phyloP scores from a whole-genome alignment of 345 rosid species.

The Lepidium didymum region DNA sequence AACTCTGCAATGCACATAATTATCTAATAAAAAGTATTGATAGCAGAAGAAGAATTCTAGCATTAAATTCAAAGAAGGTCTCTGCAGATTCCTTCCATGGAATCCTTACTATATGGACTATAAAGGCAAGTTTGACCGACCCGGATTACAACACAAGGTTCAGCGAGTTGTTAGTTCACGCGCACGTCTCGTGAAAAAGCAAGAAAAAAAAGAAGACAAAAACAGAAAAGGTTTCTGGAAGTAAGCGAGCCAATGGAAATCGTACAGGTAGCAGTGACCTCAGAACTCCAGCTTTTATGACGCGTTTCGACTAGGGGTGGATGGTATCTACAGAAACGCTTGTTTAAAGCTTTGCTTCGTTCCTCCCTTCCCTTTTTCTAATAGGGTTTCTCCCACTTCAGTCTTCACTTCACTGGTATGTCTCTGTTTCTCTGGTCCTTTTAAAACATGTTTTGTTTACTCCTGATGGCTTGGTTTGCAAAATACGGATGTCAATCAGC shows the following conservation, averaged over 20 bases:
- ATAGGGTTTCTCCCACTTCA: not conserved
- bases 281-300: not conserved
- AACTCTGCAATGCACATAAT: not conserved
- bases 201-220: not conserved
- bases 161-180: not conserved
- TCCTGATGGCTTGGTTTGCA: not conserved
- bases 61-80: not conserved
- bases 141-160: not conserved
- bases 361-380: not conserved
- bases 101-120: no score
- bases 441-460: not conserved
- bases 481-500: not conserved
- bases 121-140: not conserved
- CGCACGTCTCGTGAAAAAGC: not conserved
- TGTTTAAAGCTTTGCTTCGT: not conserved
- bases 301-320: conserved; percentile 1
- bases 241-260: not conserved
- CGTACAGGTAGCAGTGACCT: not conserved
- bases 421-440: not conserved
- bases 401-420: not conserved
- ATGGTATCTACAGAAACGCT: not conserved
- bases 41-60: not conserved
- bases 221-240: not conserved
- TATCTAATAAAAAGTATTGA: no score
- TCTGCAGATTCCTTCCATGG: not conserved